Evolutionary conservation across 495 filamentous ascomycete genomes (phyloP).

Genomic region (Penicillium desertorum): DNA sequence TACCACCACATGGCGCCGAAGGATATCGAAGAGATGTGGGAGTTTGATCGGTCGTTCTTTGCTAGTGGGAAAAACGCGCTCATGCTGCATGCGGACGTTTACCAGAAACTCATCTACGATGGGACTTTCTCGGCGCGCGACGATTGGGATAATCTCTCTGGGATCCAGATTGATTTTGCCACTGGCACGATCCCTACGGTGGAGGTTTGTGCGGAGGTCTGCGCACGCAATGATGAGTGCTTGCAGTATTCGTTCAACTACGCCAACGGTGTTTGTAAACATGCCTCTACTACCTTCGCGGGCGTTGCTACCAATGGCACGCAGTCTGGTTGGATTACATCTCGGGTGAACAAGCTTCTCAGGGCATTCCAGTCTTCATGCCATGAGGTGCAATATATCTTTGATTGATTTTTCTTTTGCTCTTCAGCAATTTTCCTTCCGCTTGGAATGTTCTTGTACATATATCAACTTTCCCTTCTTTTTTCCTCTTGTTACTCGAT

Average conservation of each 20-base stretch:
- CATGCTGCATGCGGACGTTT: constrained; percentile 37
- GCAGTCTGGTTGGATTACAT: constrained; percentile 36
- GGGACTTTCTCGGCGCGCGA: constrained; percentile 17
- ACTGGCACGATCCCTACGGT: constrained; percentile 24
- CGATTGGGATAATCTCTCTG: constrained; percentile 39
- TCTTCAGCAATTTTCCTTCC: constrained; percentile 2
- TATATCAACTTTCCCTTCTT: constrained; percentile 19
- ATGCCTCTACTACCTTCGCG: constrained; percentile 33
- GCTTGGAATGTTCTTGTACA: neutral
- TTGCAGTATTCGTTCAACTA: constrained; percentile 44
- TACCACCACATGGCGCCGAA: constrained; percentile 48
- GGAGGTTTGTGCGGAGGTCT: constrained; percentile 38
- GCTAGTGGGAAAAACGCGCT: constrained; percentile 31
- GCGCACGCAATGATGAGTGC: constrained; percentile 39
- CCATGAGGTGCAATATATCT: constrained; percentile 31
- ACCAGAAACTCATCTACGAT: constrained; percentile 30
- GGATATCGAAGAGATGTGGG: constrained; percentile 45
- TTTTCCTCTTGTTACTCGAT: neutral
- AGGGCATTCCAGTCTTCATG: constrained; percentile 31
- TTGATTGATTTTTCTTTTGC: constrained; percentile 14
- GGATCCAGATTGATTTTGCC: constrained; percentile 22
- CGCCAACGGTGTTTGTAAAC: constrained; percentile 28
- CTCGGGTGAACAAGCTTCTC: constrained; percentile 28
- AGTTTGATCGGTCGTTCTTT: constrained; percentile 50
- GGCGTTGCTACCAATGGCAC: constrained; percentile 26